Evolutionary conservation across 768 basidiomycete species (phyloP).

Genomic region (Phaffia australis): DNA sequence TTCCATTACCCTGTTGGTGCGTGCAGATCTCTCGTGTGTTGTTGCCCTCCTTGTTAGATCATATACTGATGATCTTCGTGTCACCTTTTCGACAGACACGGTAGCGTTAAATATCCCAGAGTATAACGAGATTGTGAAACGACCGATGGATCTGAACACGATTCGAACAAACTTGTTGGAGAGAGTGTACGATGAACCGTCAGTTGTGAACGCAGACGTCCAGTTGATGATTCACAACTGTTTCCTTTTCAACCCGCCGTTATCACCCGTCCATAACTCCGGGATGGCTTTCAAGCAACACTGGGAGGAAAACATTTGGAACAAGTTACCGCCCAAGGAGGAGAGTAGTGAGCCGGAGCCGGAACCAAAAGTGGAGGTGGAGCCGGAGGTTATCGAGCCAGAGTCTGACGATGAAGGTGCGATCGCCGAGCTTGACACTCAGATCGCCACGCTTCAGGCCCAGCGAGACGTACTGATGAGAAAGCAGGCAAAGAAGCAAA

Average conservation of each 20-base stretch:
- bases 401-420: conserved; percentile 21
- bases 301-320: conserved; percentile 94
- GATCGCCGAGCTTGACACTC: conserved; percentile 19
- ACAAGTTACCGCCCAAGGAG: conserved; percentile 49
- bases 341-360: conserved; percentile 42
- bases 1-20: too few relatives aligned
- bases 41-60: conserved; percentile 12
- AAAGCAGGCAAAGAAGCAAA: too few relatives aligned
- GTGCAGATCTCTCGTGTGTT: too few relatives aligned
- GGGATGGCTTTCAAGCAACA: conserved; percentile 72
- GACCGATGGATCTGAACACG: conserved; percentile 87
- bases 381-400: conserved; percentile 55
- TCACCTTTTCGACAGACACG: conserved; percentile 49
- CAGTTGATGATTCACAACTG: conserved; percentile 92
- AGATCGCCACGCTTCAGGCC: conserved; percentile 28
- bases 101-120: conserved; percentile 64
- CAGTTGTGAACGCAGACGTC: conserved; percentile 80
- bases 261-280: conserved; percentile 73
- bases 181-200: conserved; percentile 62
- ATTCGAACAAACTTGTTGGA: conserved; percentile 76
- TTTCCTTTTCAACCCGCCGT: conserved; percentile 77
- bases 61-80: conserved; percentile 9
- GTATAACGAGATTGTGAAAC: conserved; percentile 80
- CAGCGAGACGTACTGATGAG: conserved; percentile 16
- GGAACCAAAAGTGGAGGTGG: conserved; percentile 47